These are phyloP conservation scores for Entophlyctis luteolus DNA, from an alignment of 192 early-diverging fungal species.

Conservation along the genomic window DNA sequence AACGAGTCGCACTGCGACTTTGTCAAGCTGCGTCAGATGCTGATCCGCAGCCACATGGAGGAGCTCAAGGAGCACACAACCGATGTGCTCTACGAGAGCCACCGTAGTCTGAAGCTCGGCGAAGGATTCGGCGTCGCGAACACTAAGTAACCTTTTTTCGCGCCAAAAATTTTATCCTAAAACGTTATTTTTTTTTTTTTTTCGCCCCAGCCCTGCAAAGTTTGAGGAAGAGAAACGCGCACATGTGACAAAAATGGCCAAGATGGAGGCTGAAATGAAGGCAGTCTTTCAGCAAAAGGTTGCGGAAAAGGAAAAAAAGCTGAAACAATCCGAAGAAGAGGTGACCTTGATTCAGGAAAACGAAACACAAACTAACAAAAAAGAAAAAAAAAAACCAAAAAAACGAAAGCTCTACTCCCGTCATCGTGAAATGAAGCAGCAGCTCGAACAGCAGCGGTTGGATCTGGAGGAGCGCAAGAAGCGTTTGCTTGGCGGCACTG, in stretches of 20 bases:
- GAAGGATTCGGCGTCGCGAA: constrained; percentile 26
- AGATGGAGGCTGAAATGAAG: constrained; percentile 99
- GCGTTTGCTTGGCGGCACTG: constrained; percentile 65
- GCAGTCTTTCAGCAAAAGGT: constrained; percentile 98
- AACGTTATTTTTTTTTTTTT: constrained; percentile 3
- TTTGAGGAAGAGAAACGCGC: constrained; percentile 89
- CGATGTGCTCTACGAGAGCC: constrained; percentile 60
- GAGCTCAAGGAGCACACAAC: constrained; percentile 63
- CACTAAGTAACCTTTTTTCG: not conserved
- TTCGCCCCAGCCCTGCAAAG: constrained; percentile 58
- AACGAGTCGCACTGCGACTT: constrained; percentile 64
- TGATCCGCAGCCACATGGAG: constrained; percentile 76
- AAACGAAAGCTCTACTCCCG: constrained; percentile 80
- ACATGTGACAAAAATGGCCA: constrained; percentile 91
- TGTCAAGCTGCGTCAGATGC: constrained; percentile 55
- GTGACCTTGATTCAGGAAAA: no score
- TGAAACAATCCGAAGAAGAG: constrained; percentile 95
- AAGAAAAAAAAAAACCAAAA: no score
- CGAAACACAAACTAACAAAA: no score
- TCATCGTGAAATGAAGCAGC: constrained; percentile 98
- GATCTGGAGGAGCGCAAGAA: constrained; percentile 97
- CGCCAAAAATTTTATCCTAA: not conserved
- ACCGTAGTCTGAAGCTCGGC: constrained; percentile 50
- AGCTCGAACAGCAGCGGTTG: constrained; percentile 85
- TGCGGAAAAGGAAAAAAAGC: constrained; percentile 94